Conservation (phyloP, 768 basidiomycete species). For the Trametes cingulata region DNA sequence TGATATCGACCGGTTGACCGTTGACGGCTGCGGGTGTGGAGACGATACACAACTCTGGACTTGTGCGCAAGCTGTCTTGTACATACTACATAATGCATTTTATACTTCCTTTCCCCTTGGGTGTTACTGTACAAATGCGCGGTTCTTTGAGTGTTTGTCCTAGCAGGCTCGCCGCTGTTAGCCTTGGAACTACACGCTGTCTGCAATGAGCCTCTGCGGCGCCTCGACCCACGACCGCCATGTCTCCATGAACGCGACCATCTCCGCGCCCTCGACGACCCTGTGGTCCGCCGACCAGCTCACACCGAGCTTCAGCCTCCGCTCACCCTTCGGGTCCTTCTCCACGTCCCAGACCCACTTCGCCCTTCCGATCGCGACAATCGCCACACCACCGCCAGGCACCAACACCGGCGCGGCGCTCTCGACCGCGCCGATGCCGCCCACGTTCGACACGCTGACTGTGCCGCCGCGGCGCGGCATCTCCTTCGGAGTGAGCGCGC, state of each 20-base stretch:
- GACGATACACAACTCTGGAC: neutral
- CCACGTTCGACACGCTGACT: conserved; percentile 79
- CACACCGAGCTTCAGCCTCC: conserved; percentile 60
- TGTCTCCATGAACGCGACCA: conserved; percentile 84
- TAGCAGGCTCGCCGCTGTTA: neutral
- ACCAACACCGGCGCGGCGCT: conserved; percentile 75
- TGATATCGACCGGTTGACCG: too few relatives aligned
- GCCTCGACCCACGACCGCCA: conserved; percentile 82
- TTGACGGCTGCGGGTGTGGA: too few relatives aligned
- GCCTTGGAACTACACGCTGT: conserved; percentile 32
- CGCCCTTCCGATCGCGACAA: conserved; percentile 78
- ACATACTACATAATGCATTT: neutral
- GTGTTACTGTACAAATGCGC: neutral
- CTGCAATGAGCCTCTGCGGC: conserved; percentile 67
- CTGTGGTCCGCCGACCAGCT: conserved; percentile 90
- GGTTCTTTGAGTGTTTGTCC: too few relatives aligned
- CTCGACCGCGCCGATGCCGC: conserved; percentile 73
- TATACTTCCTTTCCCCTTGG: neutral
- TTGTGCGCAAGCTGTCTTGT: neutral
- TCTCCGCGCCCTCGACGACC: conserved; percentile 85
- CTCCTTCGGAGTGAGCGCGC: conserved; percentile 61
- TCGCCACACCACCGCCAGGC: conserved; percentile 82
- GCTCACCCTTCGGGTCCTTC: conserved; percentile 46
- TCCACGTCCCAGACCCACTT: conserved; percentile 78
- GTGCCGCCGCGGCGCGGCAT: conserved; percentile 80